Evolutionary conservation across 148 eudicot species (phyloP).

Genomic region (Hydrangea macrophylla): DNA sequence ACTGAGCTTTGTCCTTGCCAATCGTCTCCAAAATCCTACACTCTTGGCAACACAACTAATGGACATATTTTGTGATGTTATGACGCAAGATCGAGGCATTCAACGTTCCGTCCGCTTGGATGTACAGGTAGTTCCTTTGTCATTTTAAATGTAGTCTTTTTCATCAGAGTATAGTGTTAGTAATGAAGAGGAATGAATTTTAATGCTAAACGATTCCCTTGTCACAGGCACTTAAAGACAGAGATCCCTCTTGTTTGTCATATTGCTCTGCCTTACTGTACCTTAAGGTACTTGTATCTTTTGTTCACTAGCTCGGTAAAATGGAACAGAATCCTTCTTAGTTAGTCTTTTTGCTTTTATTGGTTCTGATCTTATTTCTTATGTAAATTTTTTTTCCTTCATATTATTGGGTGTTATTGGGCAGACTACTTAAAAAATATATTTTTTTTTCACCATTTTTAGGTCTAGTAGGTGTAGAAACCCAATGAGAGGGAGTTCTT

Average conservation of each 20-base stretch:
- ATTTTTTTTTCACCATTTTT: too few relatives aligned
- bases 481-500: too few relatives aligned
- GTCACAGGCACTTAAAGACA: slow-evolving; percentile 51
- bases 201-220: neutral
- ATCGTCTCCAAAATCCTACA: slow-evolving; percentile 49
- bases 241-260: slow-evolving; percentile 62
- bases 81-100: slow-evolving; percentile 39
- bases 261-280: slow-evolving; percentile 54
- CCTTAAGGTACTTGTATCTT: slow-evolving; percentile 38
- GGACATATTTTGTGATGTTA: slow-evolving; percentile 46
- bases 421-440: neutral
- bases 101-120: slow-evolving; percentile 49
- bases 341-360: neutral
- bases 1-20: slow-evolving; percentile 51
- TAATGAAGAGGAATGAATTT: neutral
- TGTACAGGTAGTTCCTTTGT: slow-evolving; percentile 41
- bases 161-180: neutral
- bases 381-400: neutral
- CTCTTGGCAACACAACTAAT: slow-evolving; percentile 50
- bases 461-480: too few relatives aligned
- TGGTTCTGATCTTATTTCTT: neutral
- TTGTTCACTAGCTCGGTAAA: too few relatives aligned
- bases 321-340: too few relatives aligned
- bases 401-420: neutral
- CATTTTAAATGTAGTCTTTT: neutral